Conservation (phyloP, 176 grass and related monocot genomes). For the Chrysopogon serrulatus region DNA sequence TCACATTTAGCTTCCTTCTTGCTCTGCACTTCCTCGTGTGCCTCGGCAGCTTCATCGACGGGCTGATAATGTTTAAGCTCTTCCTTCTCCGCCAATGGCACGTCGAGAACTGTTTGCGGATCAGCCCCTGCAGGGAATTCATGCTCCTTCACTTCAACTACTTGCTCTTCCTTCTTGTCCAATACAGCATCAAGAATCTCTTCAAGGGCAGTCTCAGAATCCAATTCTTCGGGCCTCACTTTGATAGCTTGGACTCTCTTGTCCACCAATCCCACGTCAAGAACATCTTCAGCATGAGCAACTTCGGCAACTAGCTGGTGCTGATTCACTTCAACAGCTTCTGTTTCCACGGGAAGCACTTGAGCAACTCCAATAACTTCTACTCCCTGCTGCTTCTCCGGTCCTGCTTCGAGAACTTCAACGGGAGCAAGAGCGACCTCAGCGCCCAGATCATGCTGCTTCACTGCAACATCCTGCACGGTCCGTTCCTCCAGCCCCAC, state of each 20-base stretch:
- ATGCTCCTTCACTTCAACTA: background rate
- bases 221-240: background rate
- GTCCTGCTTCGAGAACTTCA: background rate
- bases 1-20: conserved; percentile 30
- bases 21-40: conserved; percentile 2
- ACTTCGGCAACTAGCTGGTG: conserved; percentile 19
- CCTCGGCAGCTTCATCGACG: background rate
- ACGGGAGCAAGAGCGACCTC: conserved; percentile 5
- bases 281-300: background rate
- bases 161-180: conserved; percentile 2
- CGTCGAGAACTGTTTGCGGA: conserved; percentile 6
- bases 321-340: background rate
- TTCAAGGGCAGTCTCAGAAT: background rate
- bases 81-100: conserved; percentile 1
- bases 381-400: conserved; percentile 22
- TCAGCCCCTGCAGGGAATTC: background rate
- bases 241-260: conserved; percentile 2
- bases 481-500: background rate
- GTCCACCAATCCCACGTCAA: background rate
- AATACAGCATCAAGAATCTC: background rate
- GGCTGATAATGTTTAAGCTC: background rate
- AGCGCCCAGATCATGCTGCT: background rate
- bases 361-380: conserved; percentile 2
- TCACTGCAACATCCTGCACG: background rate
- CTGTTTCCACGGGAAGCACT: background rate